phyloP scores from a whole-genome alignment of 176 grass and related monocot species.

The Echinochloa phyllopogon region DNA sequence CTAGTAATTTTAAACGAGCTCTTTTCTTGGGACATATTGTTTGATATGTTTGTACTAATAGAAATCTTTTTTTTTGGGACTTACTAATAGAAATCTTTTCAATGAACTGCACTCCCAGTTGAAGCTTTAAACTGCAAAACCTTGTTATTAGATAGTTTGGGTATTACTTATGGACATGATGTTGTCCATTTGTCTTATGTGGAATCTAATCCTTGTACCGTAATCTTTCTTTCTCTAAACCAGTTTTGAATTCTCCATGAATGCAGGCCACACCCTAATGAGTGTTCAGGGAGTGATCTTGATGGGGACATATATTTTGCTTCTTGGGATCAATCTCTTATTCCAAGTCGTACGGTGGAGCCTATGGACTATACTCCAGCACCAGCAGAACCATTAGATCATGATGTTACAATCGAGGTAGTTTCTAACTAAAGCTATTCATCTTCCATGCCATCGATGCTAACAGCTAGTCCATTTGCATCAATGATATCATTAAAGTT shows the following conservation, averaged over 20 bases:
- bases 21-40: background rate
- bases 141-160: constrained; percentile 9
- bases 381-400: constrained; percentile 70
- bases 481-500: constrained; percentile 2
- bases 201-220: constrained; percentile 32
- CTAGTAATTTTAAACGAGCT: background rate
- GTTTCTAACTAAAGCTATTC: background rate
- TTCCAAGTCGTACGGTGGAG: constrained; percentile 52
- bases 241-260: constrained; percentile 15
- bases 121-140: background rate
- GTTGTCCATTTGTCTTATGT: background rate
- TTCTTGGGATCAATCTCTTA: constrained; percentile 73
- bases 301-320: constrained; percentile 97
- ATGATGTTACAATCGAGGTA: constrained; percentile 86
- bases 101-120: background rate
- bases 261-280: constrained; percentile 88
- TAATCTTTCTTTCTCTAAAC: constrained; percentile 17
- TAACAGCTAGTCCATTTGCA: constrained; percentile 12
- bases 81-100: no score
- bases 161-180: constrained; percentile 16
- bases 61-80: no score
- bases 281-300: constrained; percentile 97
- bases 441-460: constrained; percentile 6
- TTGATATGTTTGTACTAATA: background rate
- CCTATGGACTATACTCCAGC: constrained; percentile 92